These are phyloP conservation scores for Fusarium drepaniforme DNA, from an alignment of 2,329 filamentous ascomycete species.

Conservation along the genomic window DNA sequence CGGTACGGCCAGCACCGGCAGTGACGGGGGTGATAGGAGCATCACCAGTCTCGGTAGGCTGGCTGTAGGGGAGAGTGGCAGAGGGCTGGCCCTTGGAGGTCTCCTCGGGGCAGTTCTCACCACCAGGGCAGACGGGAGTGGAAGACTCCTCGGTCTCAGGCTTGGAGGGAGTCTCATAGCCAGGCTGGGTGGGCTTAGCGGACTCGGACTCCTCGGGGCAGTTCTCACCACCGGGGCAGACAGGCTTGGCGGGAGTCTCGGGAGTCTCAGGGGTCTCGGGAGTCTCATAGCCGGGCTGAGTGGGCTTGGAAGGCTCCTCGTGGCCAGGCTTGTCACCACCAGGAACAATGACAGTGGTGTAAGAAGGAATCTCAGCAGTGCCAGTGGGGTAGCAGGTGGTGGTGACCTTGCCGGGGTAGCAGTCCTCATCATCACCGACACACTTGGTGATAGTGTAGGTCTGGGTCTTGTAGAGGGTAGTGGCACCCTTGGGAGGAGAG, in stretches of 20 bases:
- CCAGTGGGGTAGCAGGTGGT: conserved; percentile 45
- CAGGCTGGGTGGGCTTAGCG: conserved; percentile 8
- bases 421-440: conserved; percentile 45
- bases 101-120: neutral
- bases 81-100: conserved; percentile 34
- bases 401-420: conserved; percentile 48
- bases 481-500: conserved; percentile 48
- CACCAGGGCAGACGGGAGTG: neutral
- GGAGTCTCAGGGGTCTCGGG: conserved; percentile 6
- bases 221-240: neutral
- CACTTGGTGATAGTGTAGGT: conserved; percentile 50
- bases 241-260: conserved; percentile 17
- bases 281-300: conserved; percentile 2
- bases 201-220: neutral
- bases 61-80: conserved; percentile 33
- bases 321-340: conserved; percentile 5
- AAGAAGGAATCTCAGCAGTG: conserved; percentile 49
- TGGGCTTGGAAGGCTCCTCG: conserved; percentile 15
- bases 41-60: conserved; percentile 31
- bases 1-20: conserved; percentile 49
- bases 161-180: conserved; percentile 7
- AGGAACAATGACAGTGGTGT: conserved; percentile 29
- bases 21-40: conserved; percentile 38
- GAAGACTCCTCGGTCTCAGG: conserved; percentile 9
- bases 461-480: conserved; percentile 48